Base-by-base conservation (phyloP, 148 eudicot species). In the Rhododendron simsii region DNA sequence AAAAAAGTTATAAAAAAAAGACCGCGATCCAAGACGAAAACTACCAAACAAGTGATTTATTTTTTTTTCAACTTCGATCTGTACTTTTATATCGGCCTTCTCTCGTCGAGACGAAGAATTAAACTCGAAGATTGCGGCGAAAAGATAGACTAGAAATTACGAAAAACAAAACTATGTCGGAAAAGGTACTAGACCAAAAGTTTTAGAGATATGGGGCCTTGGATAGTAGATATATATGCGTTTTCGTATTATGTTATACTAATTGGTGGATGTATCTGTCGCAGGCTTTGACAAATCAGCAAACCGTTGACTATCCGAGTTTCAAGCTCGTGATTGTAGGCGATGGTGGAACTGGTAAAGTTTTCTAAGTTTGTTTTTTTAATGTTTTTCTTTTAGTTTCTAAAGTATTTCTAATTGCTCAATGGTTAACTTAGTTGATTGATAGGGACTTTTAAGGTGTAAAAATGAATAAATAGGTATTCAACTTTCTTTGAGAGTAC, bases 301-400 rank as follows among this genome's bases (percentile, higher is more conserved):
- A 14, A 15, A 71, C 76, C 7, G 76, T 71, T 33, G 41, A 71
- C 4, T 71, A 71, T 30, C 76, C 76, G 14, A 71, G 76, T 33
- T 71, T 71, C 76, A 71, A 71, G 41, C 76, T 71, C 4, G 76
- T 71, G 20, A 71, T 71, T 71, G 76, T 71, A 4, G 76, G 76
- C 76, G 76, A 71, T 71, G 76, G 76, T 30, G 76, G 76, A 71
- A 71, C 76, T 71, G 76, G 76, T 71, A 71, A 33, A 14, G 7
- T 28, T 71, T 4, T 4, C 1, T 23, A 7, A 1, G 11, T 71
- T 69, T 26, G 11, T 69, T 30, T 30, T 30, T 13, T 65, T 0
- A 23, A 9, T 23, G 26, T 23, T 21, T 23, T 61, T 61, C 5
- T 61, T 78, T 23, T 18, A 2, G 7, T 39, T 82, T 3, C 35